Conservation (phyloP, 352 stramenopile genomes). For the Pythium inflatum region DNA sequence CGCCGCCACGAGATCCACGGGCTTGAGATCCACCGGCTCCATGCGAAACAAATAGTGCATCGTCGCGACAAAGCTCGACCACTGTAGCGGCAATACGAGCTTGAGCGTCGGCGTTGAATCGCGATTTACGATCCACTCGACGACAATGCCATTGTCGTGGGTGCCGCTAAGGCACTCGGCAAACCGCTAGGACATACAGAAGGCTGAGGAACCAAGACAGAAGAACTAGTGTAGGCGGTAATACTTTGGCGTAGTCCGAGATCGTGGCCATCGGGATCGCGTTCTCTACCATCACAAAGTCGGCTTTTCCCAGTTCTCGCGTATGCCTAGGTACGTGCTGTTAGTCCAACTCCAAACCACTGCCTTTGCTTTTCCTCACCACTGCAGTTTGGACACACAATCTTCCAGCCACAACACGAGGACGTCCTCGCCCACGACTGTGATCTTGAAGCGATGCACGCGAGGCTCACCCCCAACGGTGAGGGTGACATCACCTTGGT, state of each 20-base stretch:
- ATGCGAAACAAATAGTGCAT: slow-evolving; percentile 10
- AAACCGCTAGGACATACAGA: background rate
- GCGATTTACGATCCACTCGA: background rate
- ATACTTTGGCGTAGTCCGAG: slow-evolving; percentile 11
- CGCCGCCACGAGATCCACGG: slow-evolving; percentile 2
- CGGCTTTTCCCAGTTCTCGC: background rate
- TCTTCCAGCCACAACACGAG: slow-evolving; percentile 6
- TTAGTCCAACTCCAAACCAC: no score
- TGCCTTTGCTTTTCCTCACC: no score
- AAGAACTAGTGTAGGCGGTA: background rate
- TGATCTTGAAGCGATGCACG: slow-evolving; percentile 6
- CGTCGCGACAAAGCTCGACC: slow-evolving; percentile 8
- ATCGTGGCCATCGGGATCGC: slow-evolving; percentile 9
- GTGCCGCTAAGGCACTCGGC: background rate
- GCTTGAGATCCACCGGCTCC: slow-evolving; percentile 10
- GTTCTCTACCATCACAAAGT: slow-evolving; percentile 19
- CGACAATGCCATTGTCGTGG: background rate
- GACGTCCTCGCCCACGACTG: background rate
- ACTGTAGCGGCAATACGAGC: slow-evolving; percentile 1
- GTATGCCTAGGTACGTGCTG: slow-evolving; percentile 2
- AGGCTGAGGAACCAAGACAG: background rate
- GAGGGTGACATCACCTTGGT: no score
- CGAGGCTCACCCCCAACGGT: background rate
- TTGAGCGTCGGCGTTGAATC: background rate
- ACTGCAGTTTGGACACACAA: slow-evolving; percentile 1